phyloP scores from a whole-genome alignment of 2,329 filamentous ascomycete species.

The Zasmidium citrigriseum region DNA sequence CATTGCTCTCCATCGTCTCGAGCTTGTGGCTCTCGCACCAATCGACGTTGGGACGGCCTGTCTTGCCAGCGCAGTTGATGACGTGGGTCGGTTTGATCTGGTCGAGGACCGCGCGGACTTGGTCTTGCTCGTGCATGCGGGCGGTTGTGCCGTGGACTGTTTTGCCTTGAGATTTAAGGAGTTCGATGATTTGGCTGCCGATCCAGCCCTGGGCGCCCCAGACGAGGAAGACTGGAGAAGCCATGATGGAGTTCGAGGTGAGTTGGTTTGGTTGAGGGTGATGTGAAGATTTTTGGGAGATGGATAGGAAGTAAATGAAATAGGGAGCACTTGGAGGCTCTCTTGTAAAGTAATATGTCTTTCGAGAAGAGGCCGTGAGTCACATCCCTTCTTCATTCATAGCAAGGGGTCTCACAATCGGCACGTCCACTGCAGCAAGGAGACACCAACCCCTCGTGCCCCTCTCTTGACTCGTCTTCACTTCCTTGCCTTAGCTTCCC shows the following conservation, averaged over 20 bases:
- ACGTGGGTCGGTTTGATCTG: conserved; percentile 65
- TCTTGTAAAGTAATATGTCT: neutral
- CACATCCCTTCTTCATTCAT: neutral
- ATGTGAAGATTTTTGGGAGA: neutral
- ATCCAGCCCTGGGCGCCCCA: conserved; percentile 68
- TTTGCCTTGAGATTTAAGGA: conserved; percentile 62
- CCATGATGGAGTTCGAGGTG: conserved; percentile 3
- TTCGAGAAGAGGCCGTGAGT: neutral
- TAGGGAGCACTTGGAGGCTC: too few species aligned
- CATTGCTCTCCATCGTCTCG: conserved; percentile 67
- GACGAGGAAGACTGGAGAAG: conserved; percentile 57
- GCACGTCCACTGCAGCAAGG: conserved; percentile 4
- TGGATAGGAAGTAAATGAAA: too few species aligned
- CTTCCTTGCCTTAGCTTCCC: conserved; percentile 11
- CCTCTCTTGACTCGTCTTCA: conserved; percentile 3
- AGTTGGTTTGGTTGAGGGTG: neutral
- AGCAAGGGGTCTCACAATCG: neutral
- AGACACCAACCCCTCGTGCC: too few species aligned
- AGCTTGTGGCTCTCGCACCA: conserved; percentile 72
- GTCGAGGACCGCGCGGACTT: conserved; percentile 59
- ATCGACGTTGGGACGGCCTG: conserved; percentile 68
- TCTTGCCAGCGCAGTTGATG: conserved; percentile 66
- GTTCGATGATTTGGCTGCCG: conserved; percentile 60
- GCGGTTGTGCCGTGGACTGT: conserved; percentile 62
- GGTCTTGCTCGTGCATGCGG: conserved; percentile 65